phyloP scores from a whole-genome alignment of 345 rosid species.

The Balakata baccata region DNA sequence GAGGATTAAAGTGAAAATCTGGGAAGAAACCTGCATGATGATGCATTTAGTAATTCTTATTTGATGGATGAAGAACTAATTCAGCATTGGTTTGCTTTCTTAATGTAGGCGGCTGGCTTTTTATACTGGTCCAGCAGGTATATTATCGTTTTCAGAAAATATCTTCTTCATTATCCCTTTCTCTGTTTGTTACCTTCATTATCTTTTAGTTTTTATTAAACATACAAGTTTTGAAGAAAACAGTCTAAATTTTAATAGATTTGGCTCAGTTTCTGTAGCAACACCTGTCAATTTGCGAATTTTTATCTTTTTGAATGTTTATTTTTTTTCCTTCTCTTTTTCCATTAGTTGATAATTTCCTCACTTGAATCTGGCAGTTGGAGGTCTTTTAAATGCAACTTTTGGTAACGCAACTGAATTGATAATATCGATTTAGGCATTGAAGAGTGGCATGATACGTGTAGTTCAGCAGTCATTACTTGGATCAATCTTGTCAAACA shows the following conservation, averaged over 20 bases:
- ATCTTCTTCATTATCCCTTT: not conserved
- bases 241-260: too few relatives aligned
- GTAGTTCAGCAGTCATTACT: constrained; percentile 54
- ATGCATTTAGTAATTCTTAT: not conserved
- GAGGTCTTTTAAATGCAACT: constrained; percentile 50
- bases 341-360: not conserved
- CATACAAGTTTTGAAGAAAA: not conserved
- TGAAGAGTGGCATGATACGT: constrained; percentile 40
- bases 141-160: not conserved
- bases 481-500: constrained; percentile 53
- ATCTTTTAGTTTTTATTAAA: not conserved
- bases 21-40: not conserved
- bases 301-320: not conserved
- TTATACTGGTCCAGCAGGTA: constrained; percentile 52
- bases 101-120: constrained; percentile 47
- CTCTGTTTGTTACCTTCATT: not conserved
- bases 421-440: constrained; percentile 49
- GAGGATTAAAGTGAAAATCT: not conserved
- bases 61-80: constrained; percentile 9
- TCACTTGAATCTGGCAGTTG: constrained; percentile 35
- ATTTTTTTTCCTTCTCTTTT: not conserved
- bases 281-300: not conserved
- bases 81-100: constrained; percentile 13
- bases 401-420: constrained; percentile 54
- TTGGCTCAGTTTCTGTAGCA: not conserved